Evolutionary conservation across 441 rosid species (phyloP).

Genomic region (Syzygium syzygioides): DNA sequence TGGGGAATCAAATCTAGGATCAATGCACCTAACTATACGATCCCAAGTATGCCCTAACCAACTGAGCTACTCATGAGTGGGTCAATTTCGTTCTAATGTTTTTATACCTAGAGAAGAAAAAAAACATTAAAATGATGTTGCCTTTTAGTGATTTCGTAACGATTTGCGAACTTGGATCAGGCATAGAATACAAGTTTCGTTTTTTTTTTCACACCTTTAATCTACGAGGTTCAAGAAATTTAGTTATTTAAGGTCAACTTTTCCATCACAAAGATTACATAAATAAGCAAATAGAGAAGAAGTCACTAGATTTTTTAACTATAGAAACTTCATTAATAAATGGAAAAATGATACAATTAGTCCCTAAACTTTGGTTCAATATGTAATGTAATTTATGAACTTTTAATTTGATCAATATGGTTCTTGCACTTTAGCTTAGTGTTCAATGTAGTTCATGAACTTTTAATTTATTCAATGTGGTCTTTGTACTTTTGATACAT

Average conservation of each 20-base stretch:
- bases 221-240: neutral
- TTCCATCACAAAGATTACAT: neutral
- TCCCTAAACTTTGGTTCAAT: no score
- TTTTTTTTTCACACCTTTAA: neutral
- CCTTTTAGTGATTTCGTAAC: neutral
- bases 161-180: neutral
- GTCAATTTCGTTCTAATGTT: neutral
- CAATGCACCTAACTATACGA: no score
- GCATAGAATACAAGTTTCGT: neutral
- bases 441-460: no score
- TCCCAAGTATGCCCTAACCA: no score
- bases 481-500: no score
- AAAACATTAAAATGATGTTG: neutral
- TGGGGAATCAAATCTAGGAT: no score
- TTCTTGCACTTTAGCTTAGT: no score
- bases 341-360: no score
- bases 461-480: no score
- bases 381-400: no score
- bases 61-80: no score
- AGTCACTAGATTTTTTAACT: neutral
- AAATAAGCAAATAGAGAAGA: neutral
- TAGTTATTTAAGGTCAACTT: neutral
- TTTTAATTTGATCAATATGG: no score
- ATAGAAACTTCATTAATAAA: neutral
- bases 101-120: neutral